Percentiles rank a stretch among this genome's conserved stretches.
phyloP scores from a whole-genome alignment of 208 protist species.

The Acanthamoeba quina region DNA sequence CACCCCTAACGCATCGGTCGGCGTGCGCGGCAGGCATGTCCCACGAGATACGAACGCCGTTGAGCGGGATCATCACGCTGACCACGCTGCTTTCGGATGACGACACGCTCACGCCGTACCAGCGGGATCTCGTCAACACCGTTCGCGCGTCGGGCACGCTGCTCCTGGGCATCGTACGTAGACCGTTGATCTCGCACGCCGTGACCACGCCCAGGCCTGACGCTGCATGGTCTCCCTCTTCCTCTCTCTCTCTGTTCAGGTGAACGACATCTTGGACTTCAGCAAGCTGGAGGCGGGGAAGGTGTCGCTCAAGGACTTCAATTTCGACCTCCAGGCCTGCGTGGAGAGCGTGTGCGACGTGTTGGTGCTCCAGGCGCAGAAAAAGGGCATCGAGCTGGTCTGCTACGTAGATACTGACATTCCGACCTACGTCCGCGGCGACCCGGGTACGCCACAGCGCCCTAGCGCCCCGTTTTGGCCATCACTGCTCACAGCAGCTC shows the following conservation, averaged over 20 bases:
- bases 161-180: conserved; percentile 39
- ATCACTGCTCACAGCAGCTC: not conserved
- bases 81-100: conserved; percentile 51
- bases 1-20: not conserved
- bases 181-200: not conserved
- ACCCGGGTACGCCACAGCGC: not conserved
- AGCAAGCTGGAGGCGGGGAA: conserved; percentile 70
- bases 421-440: conserved; percentile 54
- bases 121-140: conserved; percentile 63
- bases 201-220: no score
- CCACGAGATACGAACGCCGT: conserved; percentile 70
- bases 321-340: conserved; percentile 56
- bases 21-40: conserved; percentile 28
- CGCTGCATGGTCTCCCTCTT: not conserved
- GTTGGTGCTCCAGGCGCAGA: conserved; percentile 30
- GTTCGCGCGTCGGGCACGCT: conserved; percentile 49
- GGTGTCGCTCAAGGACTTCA: conserved; percentile 61
- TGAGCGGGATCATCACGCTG: conserved; percentile 68
- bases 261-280: conserved; percentile 74
- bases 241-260: not conserved
- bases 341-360: conserved; percentile 54
- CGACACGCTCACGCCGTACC: conserved; percentile 60
- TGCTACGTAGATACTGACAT: conserved; percentile 52
- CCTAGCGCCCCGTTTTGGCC: not conserved
- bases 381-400: conserved; percentile 60